These are phyloP conservation scores for Zoysia japonica DNA, from an alignment of 176 grass and related monocot genomes.

Conservation along the genomic window DNA sequence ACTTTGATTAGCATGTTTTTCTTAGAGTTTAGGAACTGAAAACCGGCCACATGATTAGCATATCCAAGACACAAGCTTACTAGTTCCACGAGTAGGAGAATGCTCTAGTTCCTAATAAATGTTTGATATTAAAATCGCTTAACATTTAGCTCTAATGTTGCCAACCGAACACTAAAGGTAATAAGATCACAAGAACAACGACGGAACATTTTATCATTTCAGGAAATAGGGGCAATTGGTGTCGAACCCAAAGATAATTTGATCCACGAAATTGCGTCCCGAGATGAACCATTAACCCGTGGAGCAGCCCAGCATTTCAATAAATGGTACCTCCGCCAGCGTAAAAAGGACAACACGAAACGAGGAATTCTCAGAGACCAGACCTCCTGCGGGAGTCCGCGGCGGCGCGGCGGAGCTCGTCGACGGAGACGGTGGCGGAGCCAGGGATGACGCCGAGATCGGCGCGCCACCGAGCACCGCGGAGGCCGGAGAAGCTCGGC, in stretches of 20 bases:
- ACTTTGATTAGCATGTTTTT: background rate
- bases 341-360: background rate
- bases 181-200: background rate
- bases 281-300: background rate
- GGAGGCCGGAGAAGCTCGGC: constrained; percentile 46
- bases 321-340: background rate
- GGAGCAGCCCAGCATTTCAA: background rate
- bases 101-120: background rate
- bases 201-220: background rate
- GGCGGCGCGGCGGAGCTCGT: constrained; percentile 79
- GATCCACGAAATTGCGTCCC: background rate
- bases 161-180: constrained; percentile 18
- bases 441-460: constrained; percentile 70
- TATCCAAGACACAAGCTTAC: background rate
- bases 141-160: background rate
- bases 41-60: constrained; percentile 2
- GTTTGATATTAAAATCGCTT: background rate
- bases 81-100: background rate
- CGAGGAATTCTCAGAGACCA: constrained; percentile 1
- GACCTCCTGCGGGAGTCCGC: constrained; percentile 92
- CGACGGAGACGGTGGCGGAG: constrained; percentile 45
- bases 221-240: background rate
- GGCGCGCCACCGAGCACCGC: constrained; percentile 77
- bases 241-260: background rate
- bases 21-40: too few relatives aligned